Conservation (phyloP, 495 filamentous ascomycete genomes). For the Tricharina praecox region DNA sequence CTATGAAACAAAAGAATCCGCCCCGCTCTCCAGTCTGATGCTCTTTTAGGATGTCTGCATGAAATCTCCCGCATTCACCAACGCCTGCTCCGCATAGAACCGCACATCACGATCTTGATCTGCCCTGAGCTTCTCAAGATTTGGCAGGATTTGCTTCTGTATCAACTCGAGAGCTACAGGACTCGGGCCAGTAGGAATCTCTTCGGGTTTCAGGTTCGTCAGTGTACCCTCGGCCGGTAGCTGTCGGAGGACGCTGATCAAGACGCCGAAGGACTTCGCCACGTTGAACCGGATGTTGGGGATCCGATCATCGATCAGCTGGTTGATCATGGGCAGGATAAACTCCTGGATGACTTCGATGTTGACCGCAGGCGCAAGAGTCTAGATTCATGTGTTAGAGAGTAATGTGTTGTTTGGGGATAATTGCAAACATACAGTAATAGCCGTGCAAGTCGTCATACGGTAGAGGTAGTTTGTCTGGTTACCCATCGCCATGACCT, state of each 20-base stretch:
- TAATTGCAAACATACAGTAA: conserved; percentile 52
- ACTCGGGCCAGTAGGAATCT: conserved; percentile 41
- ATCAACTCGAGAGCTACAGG: conserved; percentile 66
- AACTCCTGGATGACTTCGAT: conserved; percentile 80
- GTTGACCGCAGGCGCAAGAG: conserved; percentile 79
- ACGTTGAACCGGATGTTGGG: conserved; percentile 99
- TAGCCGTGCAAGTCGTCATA: conserved; percentile 97
- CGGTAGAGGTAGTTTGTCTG: conserved; percentile 98
- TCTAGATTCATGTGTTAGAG: conserved; percentile 40
- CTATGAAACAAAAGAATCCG: conserved; percentile 6
- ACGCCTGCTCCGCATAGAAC: conserved; percentile 72
- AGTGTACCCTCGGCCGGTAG: conserved; percentile 79
- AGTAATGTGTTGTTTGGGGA: neutral
- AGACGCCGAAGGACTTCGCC: conserved; percentile 81
- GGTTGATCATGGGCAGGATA: conserved; percentile 88
- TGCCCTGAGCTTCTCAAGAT: conserved; percentile 81
- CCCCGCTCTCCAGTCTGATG: neutral
- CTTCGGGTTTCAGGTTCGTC: conserved; percentile 57
- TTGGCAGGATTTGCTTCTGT: conserved; percentile 70
- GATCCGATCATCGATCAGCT: conserved; percentile 81
- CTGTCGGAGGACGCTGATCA: conserved; percentile 77
- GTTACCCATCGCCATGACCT: conserved; percentile 93
- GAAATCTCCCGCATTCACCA: conserved; percentile 30
- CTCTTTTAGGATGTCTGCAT: conserved; percentile 27
- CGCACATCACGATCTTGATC: conserved; percentile 96